Base-by-base conservation (phyloP, 805 yeast species). In the Yamadazyma endophytica region DNA sequence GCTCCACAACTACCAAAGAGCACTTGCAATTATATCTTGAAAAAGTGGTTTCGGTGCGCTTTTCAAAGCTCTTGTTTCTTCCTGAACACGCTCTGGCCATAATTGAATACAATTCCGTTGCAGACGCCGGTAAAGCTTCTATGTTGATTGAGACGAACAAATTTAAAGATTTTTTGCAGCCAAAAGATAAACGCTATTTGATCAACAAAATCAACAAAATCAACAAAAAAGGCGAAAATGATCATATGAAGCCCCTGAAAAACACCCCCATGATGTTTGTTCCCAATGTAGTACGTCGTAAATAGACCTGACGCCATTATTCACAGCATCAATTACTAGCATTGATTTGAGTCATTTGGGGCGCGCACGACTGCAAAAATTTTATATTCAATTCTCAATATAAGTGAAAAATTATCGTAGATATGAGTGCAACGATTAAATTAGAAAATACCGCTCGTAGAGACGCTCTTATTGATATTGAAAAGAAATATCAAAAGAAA, bases 391-490 rank as follows among this genome's bases (percentile, higher is more conserved):
- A 9, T 19, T 19, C 21, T 8, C 11, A 9, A 8, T 19, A 9
- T 19, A 19, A 19, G 8, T 19, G 21, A 19, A 19, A 19, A 28
- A 15, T 19, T 28, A 12, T 17, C 12, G 14, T 2, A 21, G 46
- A 24, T 29, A 64, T 65, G 70, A 62, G 68, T 54, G 58, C 60
- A 40, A 46, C 64, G 17, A 54, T 62, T 32, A 61, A 60, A 46
- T 50, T 61, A 42, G 70, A 68, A 50, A 71, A 85, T 65, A 92
- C 99, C 33, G 75, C 85, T 46, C 88, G 97, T 68, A 82, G 99
- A 68, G 99, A 92, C 73, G 79, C 90, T 33, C 75, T 92, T 49
- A 82, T 87, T 43, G 94, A 70, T 19, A 81, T 86, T 49, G 98
- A 92, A 61, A 78, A 83, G 62, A 82, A 81, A 59, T 89, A 86